phyloP scores from a whole-genome alignment of 768 basidiomycete species.

The Candolleomyces eurysporus region DNA sequence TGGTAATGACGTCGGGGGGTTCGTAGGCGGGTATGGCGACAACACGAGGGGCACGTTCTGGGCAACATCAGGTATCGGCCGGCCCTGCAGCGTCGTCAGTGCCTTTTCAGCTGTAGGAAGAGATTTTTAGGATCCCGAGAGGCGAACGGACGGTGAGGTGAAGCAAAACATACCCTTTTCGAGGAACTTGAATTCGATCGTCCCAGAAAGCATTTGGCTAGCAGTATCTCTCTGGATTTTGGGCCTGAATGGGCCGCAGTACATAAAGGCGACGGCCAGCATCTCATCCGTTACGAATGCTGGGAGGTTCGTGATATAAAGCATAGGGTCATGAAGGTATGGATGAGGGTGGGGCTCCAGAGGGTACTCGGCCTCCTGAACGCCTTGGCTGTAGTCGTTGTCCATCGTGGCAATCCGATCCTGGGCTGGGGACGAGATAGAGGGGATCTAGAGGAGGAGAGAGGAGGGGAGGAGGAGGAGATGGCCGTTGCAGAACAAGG shows the following conservation, averaged over 20 bases:
- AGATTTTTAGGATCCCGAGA: constrained; percentile 5
- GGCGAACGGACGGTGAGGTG: constrained; percentile 2
- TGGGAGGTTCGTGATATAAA: constrained; percentile 80
- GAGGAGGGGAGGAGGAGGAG: not conserved
- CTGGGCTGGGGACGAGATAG: constrained; percentile 13
- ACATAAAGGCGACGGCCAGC: constrained; percentile 68
- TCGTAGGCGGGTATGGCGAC: constrained; percentile 82
- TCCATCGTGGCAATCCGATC: constrained; percentile 40
- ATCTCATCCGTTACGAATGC: constrained; percentile 73
- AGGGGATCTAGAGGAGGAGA: constrained; percentile 7
- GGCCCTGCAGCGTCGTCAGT: constrained; percentile 77
- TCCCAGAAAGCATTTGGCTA: constrained; percentile 56
- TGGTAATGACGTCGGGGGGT: constrained; percentile 70
- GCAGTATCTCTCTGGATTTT: constrained; percentile 64
- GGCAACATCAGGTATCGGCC: constrained; percentile 59
- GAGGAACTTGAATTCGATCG: constrained; percentile 80
- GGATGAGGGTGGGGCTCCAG: constrained; percentile 62
- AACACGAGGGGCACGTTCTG: constrained; percentile 64
- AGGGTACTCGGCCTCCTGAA: constrained; percentile 22
- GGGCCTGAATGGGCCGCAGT: constrained; percentile 80
- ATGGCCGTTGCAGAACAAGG: not conserved
- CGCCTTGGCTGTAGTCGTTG: constrained; percentile 33
- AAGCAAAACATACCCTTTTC: constrained; percentile 63
- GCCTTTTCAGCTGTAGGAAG: constrained; percentile 76
- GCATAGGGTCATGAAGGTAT: constrained; percentile 78